A percentile compares a stretch with the other conserved stretches of the same genome.
These are phyloP conservation scores for Ramularia collo-cygni DNA, from an alignment of 2,329 filamentous ascomycete species.

Conservation along the genomic window DNA sequence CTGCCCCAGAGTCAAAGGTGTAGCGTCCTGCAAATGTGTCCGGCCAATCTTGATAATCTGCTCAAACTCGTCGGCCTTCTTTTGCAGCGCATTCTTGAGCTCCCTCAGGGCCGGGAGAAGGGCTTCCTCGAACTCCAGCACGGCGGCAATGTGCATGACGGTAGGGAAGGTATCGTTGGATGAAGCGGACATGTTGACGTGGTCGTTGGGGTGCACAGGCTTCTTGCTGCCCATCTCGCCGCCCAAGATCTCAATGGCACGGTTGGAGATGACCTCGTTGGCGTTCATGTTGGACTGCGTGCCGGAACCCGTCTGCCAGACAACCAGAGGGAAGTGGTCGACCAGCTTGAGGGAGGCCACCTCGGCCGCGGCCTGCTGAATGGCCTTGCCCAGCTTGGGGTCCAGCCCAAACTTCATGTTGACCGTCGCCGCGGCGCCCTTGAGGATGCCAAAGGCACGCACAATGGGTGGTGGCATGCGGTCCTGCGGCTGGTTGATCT, in stretches of 20 bases:
- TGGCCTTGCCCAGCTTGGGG: constrained; percentile 81
- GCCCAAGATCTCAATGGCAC: constrained; percentile 94
- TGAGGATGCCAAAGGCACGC: constrained; percentile 91
- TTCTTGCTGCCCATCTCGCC: constrained; percentile 94
- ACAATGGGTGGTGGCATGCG: constrained; percentile 93
- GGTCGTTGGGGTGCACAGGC: constrained; percentile 98
- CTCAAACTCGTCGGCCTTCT: constrained; percentile 83
- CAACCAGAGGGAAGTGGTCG: constrained; percentile 96
- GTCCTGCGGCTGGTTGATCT: constrained; percentile 98
- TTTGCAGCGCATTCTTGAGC: constrained; percentile 75
- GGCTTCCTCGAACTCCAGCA: constrained; percentile 81
- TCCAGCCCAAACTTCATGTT: constrained; percentile 95
- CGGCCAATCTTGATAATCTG: constrained; percentile 98
- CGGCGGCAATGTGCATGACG: constrained; percentile 98
- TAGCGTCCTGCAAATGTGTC: constrained; percentile 95
- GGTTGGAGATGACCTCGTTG: constrained; percentile 99
- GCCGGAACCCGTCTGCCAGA: constrained; percentile 98
- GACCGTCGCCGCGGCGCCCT: constrained; percentile 90
- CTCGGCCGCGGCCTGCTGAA: constrained; percentile 88
- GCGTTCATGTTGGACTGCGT: constrained; percentile 99
- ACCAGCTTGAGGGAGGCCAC: constrained; percentile 88
- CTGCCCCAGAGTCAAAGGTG: constrained; percentile 88
- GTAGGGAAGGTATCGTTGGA: constrained; percentile 99
- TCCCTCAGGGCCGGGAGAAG: constrained; percentile 77
- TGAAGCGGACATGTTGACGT: constrained; percentile 98